Conservation (phyloP, 2,329 filamentous ascomycete species). For the Ophiostoma himal-ulmi region DNA sequence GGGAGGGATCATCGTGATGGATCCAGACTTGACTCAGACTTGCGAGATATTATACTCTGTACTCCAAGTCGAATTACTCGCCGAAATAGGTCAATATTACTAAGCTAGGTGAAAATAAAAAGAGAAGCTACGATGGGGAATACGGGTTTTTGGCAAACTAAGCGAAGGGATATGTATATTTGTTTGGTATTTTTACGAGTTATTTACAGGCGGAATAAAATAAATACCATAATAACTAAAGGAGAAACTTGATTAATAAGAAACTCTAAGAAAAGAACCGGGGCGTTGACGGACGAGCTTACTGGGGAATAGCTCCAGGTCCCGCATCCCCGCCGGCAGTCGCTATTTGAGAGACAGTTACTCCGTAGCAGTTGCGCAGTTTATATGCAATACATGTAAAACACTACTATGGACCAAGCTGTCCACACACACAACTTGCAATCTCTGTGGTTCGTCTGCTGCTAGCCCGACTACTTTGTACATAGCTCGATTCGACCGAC, state of each 20-base stretch:
- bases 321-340: slow-evolving; percentile 6
- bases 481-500: neutral
- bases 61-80: neutral
- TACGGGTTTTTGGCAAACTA: neutral
- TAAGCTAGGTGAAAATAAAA: neutral
- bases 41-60: neutral
- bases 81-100: neutral
- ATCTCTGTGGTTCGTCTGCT: neutral
- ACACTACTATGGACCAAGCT: neutral
- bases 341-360: neutral
- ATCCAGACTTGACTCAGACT: neutral
- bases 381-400: too few relatives aligned
- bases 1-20: neutral
- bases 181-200: neutral
- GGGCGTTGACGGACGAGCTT: neutral
- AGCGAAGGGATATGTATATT: neutral
- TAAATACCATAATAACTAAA: neutral
- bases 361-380: too few relatives aligned
- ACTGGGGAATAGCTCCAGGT: neutral
- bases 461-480: neutral
- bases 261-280: neutral
- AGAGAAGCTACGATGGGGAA: neutral
- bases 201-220: neutral
- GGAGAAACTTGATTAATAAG: too few relatives aligned
- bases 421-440: neutral